phyloP scores from a whole-genome alignment of 2,329 filamentous ascomycete species.

The Nemania bipapillata region DNA sequence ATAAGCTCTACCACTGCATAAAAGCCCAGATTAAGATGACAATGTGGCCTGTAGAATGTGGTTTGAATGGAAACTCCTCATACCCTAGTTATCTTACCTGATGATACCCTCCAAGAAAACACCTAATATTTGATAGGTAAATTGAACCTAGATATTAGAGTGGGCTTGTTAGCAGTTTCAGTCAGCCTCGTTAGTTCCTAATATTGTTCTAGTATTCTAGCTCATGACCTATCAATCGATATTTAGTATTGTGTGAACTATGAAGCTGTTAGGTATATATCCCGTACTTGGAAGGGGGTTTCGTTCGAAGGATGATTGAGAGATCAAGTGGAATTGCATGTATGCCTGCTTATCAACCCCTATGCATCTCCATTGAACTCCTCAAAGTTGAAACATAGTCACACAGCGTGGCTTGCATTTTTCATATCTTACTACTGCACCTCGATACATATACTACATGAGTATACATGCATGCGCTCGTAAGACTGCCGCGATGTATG shows the following conservation, averaged over 20 bases:
- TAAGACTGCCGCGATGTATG: background rate
- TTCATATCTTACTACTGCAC: background rate
- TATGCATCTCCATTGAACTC: background rate
- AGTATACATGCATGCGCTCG: background rate
- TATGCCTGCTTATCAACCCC: no score
- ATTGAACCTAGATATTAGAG: background rate
- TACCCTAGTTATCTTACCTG: background rate
- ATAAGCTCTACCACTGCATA: no score
- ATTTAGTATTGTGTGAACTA: background rate
- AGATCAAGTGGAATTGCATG: no score
- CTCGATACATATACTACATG: no score
- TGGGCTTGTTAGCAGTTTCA: background rate
- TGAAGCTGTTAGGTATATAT: background rate
- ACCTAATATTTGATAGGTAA: background rate
- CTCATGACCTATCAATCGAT: background rate
- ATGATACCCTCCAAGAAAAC: background rate
- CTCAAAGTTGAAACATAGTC: background rate
- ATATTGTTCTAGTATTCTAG: background rate
- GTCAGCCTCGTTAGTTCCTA: background rate
- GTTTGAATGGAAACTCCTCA: background rate
- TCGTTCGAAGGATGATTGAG: background rate
- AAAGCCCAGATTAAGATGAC: background rate
- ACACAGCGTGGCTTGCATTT: background rate
- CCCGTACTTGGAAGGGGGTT: background rate
- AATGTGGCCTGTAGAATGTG: background rate